Evolutionary conservation across 2,329 filamentous ascomycete genomes (phyloP), one percentile per base, ranked within the genome.

Genomic region (Alternaria panax): DNA sequence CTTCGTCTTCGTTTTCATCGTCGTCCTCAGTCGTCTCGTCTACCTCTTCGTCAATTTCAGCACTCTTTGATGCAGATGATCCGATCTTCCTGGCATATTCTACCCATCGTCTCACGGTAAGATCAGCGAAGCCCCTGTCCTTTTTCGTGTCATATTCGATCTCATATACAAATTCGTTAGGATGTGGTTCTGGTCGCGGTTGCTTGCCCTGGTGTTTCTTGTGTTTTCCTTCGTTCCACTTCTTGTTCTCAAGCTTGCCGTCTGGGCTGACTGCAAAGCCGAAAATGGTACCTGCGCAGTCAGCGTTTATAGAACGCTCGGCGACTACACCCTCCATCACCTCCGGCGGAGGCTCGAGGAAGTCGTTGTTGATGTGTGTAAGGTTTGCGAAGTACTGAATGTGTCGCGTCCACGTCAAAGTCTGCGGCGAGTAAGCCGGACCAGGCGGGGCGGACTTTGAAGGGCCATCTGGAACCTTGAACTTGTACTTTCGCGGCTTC

Each of bases 361-460:
- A 84, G 60, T 91, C 87, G 68, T 93, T 91, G 79, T 98, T 96
- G 79, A 97, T 89, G 59, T 87, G 81, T 0, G 94, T 98, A n/a
- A 99, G 81, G 76, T 99, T 99, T 61, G 94, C 93, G 77, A 88
- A 97, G 78, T 96, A 97, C 72, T 99, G 95, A 4, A 88, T 92
- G 77, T 92, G 97, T 5, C 92, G 88, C 3, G 90, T 84, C 62
- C 93, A 83, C 0, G 92, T 91, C 36, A 98, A 82, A 0, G 92
- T 83, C 75, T 99, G 95, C 7, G 90, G 88, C 20, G 89, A 92
- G 78, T 99, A 98, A 7, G 92, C 95, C 0, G 95, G 95, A 0
- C 95, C 95, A 0, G 94, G 94, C 6, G 87, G 87, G 7, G 90
- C 80, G 2, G 86, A 85, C 68, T 90, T 88, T 0, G 91, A 87